Base-by-base conservation (phyloP, 805 yeast species). In the Starmerella riodocensis region DNA sequence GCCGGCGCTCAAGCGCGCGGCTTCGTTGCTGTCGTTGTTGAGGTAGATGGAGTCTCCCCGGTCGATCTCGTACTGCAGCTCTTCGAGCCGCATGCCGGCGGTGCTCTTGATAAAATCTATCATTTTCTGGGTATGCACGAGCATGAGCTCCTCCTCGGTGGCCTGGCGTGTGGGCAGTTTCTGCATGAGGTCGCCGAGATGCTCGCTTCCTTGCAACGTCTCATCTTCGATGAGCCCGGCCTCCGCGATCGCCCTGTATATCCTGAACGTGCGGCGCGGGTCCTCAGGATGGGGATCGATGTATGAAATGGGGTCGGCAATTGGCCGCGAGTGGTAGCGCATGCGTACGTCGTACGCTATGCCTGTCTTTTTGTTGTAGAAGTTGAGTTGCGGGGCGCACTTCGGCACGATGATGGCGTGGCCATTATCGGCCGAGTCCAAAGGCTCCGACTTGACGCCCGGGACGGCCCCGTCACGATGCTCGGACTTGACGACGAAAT, bases 251-350 rank as follows among this genome's bases (percentile, higher is more conserved):
- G 81, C 79, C 61, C 91, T 85, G 64, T 91, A 91, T 34, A 91
- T 82, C 41, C 97, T 70, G 61, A 86, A 91, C 27, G 88, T 86
- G 50, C 99, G 74, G 46, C 98, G 70, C 9, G 99, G 99, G 56
- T 91, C 98, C 58, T 91, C 99, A 4, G 99, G 99, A 57, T 91
- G 99, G 2, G 97, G 98, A 56, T 91, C 98, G 37, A 88, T 83
- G 60, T 88, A 88, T 58, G 88, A 95, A 52, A 74, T 81, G 50
- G 88, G 83, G 2, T 91, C 79, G 3, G 94, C 83, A 62, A 81
- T 86, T 38, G 91, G 78, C 56, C 85, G 83, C 29, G 96, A 94
- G 58, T 91, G 99, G 59, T 88, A 91, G 46, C 98, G 70, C 97
- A 91, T 91, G 47, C 97, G 69, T 17, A 85, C 96, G 58, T 91